A percentile compares a stretch with the other conserved stretches of the same genome.
These are phyloP conservation scores for Themeda triandra DNA, from an alignment of 176 grass and related monocot species.

Conservation along the genomic window DNA sequence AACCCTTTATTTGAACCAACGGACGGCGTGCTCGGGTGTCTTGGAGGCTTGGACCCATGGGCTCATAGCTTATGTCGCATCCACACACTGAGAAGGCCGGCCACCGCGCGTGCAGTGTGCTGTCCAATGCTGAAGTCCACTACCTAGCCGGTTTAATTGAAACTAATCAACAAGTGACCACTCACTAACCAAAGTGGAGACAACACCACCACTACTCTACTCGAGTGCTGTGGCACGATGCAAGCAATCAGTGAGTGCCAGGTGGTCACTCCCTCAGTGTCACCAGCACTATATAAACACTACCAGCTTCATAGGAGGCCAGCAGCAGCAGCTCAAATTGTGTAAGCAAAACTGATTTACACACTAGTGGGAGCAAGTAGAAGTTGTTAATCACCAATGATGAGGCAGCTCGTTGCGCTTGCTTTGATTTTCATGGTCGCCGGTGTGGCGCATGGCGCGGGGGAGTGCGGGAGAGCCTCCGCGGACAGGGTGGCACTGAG, in stretches of 20 bases:
- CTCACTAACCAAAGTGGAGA: too few relatives aligned
- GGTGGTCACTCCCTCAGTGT: not conserved
- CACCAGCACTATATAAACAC: not conserved
- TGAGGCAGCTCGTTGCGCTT: not conserved
- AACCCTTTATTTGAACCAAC: too few relatives aligned
- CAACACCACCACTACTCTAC: not conserved
- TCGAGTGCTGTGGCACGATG: not conserved
- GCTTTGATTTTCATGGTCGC: not conserved
- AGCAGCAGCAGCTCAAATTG: not conserved
- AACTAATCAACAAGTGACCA: too few relatives aligned
- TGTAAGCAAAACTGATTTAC: too few relatives aligned
- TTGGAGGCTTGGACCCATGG: too few relatives aligned
- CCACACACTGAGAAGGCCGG: too few relatives aligned
- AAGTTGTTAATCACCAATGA: not conserved
- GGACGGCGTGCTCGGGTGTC: too few relatives aligned
- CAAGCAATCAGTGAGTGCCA: not conserved
- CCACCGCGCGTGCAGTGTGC: too few relatives aligned
- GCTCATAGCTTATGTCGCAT: too few relatives aligned
- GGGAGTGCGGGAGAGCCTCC: constrained; percentile 46
- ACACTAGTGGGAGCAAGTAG: not conserved
- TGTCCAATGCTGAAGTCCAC: too few relatives aligned
- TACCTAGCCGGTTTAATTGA: too few relatives aligned
- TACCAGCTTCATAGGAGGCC: not conserved
- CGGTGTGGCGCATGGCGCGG: constrained; percentile 3
- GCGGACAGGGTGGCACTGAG: constrained; percentile 28